These are phyloP conservation scores for Apocynum venetum DNA, from an alignment of 257 asterid species.

Conservation along the genomic window DNA sequence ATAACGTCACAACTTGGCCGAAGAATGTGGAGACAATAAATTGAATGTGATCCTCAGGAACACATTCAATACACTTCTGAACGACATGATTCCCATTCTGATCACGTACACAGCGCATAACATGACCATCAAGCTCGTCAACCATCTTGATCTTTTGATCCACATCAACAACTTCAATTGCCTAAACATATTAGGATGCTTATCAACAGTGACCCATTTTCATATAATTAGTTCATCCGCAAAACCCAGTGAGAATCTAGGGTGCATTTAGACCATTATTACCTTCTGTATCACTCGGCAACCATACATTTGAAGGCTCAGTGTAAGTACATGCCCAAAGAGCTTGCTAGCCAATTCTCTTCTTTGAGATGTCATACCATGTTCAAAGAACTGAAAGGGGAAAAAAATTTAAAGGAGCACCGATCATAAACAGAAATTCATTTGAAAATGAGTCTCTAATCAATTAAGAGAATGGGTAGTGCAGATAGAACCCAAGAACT, in stretches of 20 bases:
- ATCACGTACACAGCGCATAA: constrained; percentile 97
- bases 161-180: constrained; percentile 87
- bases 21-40: constrained; percentile 71
- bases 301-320: constrained; percentile 98
- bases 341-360: constrained; percentile 83
- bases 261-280: constrained; percentile 3
- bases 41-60: constrained; percentile 80
- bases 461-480: not conserved
- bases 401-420: not conserved
- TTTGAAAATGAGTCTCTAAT: not conserved
- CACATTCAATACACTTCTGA: constrained; percentile 95
- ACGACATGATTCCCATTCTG: constrained; percentile 94
- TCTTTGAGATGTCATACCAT: constrained; percentile 82
- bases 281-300: constrained; percentile 99
- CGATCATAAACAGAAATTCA: not conserved
- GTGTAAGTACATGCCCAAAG: constrained; percentile 78
- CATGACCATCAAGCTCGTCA: constrained; percentile 86
- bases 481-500: not conserved
- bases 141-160: constrained; percentile 93
- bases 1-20: constrained; percentile 87
- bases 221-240: not conserved
- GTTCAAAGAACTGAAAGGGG: constrained; percentile 75
- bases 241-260: not conserved
- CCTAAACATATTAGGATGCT: constrained; percentile 38
- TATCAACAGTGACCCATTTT: not conserved